Conservation (phyloP, 2,329 filamentous ascomycete genomes). For the Calonectria ilicicola region DNA sequence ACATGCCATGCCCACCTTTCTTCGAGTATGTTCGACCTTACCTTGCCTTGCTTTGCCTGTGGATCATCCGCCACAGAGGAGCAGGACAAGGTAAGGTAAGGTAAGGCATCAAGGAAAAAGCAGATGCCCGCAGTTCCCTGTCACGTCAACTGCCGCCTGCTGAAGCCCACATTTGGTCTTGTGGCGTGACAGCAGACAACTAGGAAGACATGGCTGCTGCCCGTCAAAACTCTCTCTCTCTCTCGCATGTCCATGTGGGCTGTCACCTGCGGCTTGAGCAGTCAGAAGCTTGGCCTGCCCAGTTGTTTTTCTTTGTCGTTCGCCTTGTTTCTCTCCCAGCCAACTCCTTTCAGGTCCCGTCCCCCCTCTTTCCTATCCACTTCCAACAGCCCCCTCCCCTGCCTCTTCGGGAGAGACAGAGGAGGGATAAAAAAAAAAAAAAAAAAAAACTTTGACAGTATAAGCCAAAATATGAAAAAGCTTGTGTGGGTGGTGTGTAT, state of each 20-base stretch:
- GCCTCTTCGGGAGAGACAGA: background rate
- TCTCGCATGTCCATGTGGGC: conserved; percentile 11
- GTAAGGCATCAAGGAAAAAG: conserved; percentile 13
- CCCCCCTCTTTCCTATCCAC: background rate
- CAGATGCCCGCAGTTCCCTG: conserved; percentile 12
- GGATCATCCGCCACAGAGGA: conserved; percentile 29
- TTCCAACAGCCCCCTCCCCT: background rate
- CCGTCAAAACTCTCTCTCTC: conserved; percentile 21
- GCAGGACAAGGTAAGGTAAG: too few relatives aligned
- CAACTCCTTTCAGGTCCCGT: background rate
- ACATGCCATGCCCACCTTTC: conserved; percentile 33
- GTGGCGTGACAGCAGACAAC: conserved; percentile 6
- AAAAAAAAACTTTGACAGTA: background rate
- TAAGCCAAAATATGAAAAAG: background rate
- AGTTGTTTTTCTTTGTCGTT: background rate
- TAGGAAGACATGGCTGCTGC: conserved; percentile 13
- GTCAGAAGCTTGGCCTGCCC: background rate
- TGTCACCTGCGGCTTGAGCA: background rate
- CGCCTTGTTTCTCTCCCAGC: background rate
- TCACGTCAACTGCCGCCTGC: conserved; percentile 21
- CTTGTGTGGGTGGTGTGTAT: background rate
- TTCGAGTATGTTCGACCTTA: conserved; percentile 26
- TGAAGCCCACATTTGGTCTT: background rate
- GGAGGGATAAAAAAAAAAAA: too few relatives aligned
- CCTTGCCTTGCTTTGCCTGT: too few relatives aligned